Evolutionary conservation across 495 filamentous ascomycete species (phyloP), one percentile per base, ranked within the genome.

Genomic region (Chaetomium tenue): DNA sequence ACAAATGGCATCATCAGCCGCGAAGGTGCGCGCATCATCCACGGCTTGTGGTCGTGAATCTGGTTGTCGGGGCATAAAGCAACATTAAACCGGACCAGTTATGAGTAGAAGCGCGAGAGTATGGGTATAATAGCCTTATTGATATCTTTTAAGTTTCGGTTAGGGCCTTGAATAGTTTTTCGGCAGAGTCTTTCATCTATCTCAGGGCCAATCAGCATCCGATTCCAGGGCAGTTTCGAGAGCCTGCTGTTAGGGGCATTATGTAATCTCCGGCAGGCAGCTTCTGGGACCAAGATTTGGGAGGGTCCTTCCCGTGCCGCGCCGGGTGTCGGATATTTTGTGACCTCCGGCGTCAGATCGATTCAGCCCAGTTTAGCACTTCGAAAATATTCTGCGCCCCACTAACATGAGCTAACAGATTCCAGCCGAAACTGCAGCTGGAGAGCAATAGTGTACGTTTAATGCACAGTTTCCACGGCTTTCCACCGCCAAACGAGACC

Each of bases 1-100:
- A 39, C 46, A 1, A 26, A 58, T 63, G 28, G 61, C 54, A 63
- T 63, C 61, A 63, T 63, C 52, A 30, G 8, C 44, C 53, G 25
- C n/a, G 20, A 18, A 63, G 20, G 26, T 40, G 20, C 23, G 39
- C 28, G 30, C 33, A 28, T 42, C 30, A n/a, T 28, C 47, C 44
- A 26, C 28, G 11, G 2, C 28, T 3, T 20, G 22, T n/a, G 15
- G 58, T 37, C 50, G 30, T 20, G 2, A 47, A 5, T 5, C 48
- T 44, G 40, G 40, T 44, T 44, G 40, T 44, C 11, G 25, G 58
- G 25, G 25, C 18, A 37, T 60, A 46, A 37, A 16, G 18, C 42
- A 61, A 61, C 22, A 22, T 53, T 18, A 28, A 39, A n/a, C 44
- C 25, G 28, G 18, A 28, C 25, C 25, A 50, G 26, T 46, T 50